phyloP scores from a whole-genome alignment of 306 rosid genomes.

The Prunus kanzakura region DNA sequence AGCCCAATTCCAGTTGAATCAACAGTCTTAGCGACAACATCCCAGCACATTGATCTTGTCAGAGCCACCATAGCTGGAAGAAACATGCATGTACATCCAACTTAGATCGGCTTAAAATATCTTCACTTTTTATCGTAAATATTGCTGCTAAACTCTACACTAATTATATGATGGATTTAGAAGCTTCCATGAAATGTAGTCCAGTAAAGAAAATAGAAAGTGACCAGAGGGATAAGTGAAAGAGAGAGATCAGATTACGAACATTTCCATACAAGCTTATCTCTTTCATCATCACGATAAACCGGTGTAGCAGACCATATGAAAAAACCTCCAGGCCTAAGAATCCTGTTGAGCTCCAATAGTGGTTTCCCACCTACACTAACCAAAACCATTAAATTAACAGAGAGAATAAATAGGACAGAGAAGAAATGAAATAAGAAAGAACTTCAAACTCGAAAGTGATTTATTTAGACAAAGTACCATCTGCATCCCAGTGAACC shows the following conservation, averaged over 20 bases:
- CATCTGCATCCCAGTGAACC: constrained; percentile 98
- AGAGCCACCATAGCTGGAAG: constrained; percentile 71
- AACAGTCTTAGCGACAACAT: constrained; percentile 54
- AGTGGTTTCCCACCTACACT: constrained; percentile 80
- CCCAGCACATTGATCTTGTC: constrained; percentile 87
- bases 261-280: constrained; percentile 78
- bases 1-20: constrained; percentile 84
- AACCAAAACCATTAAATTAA: constrained; percentile 19
- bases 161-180: neutral
- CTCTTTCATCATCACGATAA: constrained; percentile 66
- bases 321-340: constrained; percentile 91
- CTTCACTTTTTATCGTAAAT: constrained; percentile 1
- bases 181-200: neutral
- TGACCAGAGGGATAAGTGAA: neutral
- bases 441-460: constrained; percentile 4
- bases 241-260: constrained; percentile 29
- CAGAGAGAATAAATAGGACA: constrained; percentile 9
- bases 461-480: constrained; percentile 34
- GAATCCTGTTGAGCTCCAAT: constrained; percentile 87
- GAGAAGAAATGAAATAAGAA: neutral
- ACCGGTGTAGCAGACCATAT: constrained; percentile 98
- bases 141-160: neutral
- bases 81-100: constrained; percentile 24
- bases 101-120: constrained; percentile 17
- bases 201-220: neutral